phyloP scores from a whole-genome alignment of 2,329 filamentous ascomycete species.

The Exophiala alcalophila region DNA sequence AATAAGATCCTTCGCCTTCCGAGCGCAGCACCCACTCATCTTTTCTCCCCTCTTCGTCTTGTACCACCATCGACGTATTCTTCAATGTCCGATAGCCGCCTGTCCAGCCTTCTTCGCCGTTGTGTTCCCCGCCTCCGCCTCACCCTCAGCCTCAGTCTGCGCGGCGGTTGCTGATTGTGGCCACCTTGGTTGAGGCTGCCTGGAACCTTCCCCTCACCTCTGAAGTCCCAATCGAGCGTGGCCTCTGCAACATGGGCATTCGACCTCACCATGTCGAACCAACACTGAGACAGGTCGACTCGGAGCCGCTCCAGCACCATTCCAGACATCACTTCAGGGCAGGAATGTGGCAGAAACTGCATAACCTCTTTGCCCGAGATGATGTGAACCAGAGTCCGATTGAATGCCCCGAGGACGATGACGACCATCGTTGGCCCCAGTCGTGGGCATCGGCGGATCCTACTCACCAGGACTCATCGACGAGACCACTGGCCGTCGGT shows the following conservation, averaged over 20 bases:
- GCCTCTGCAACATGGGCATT: constrained; percentile 28
- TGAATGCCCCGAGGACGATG: constrained; percentile 20
- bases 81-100: constrained; percentile 23
- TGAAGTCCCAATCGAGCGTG: constrained; percentile 10
- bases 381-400: constrained; percentile 21
- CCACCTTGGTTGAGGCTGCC: constrained; percentile 7
- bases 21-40: constrained; percentile 7
- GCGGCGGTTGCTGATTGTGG: constrained; percentile 21
- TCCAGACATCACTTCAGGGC: constrained; percentile 33
- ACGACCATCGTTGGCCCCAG: constrained; percentile 20
- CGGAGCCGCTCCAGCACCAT: constrained; percentile 23
- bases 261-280: constrained; percentile 24
- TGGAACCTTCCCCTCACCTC: constrained; percentile 21
- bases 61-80: constrained; percentile 19
- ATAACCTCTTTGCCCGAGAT: constrained; percentile 29
- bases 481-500: constrained; percentile 63
- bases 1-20: constrained; percentile 18
- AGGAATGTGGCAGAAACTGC: constrained; percentile 47
- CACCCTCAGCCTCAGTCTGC: too few species aligned
- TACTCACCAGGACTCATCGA: constrained; percentile 15
- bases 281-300: constrained; percentile 18
- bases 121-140: constrained; percentile 16
- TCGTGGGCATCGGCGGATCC: constrained; percentile 16
- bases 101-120: constrained; percentile 10
- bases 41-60: constrained; percentile 11